Evolutionary conservation across 2,329 filamentous ascomycete species (phyloP).

Genomic region (Trichoderma atroviride): DNA sequence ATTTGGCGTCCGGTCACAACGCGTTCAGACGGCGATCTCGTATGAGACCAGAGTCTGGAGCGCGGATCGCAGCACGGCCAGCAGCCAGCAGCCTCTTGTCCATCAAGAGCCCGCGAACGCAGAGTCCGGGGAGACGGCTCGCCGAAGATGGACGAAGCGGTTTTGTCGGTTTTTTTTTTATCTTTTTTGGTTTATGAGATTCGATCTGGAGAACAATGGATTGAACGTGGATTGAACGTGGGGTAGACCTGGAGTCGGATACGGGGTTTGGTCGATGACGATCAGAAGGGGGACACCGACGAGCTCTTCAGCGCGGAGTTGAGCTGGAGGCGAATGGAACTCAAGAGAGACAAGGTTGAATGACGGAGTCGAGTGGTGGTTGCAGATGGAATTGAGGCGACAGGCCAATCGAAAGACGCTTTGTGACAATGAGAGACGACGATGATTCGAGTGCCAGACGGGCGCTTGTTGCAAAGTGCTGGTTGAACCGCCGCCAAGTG

Average conservation of each 20-base stretch:
- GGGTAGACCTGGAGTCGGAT: not conserved
- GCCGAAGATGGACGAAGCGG: not conserved
- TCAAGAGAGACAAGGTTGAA: slow-evolving; percentile 12
- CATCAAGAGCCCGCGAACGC: slow-evolving; percentile 39
- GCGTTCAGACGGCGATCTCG: slow-evolving; percentile 36
- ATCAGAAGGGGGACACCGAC: not conserved
- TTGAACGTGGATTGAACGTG: not conserved
- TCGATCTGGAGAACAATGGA: not conserved
- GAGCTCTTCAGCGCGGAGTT: not conserved
- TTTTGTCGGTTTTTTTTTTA: not conserved
- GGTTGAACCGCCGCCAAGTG: not conserved
- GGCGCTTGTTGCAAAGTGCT: not conserved
- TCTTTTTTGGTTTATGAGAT: not conserved
- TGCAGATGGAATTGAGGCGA: not conserved
- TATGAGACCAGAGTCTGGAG: slow-evolving; percentile 36
- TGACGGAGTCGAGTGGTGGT: not conserved
- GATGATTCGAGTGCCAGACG: not conserved
- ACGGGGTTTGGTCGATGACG: not conserved
- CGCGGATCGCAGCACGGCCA: slow-evolving; percentile 40
- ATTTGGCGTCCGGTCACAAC: slow-evolving; percentile 35
- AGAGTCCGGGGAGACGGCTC: not conserved
- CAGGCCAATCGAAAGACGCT: not conserved
- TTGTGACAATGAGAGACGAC: not conserved
- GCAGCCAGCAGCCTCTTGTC: slow-evolving; percentile 43
- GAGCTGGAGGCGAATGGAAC: not conserved